Percentiles rank a stretch among this genome's conserved stretches.
These are phyloP conservation scores for Maudiozyma serrabonitensis DNA, from an alignment of 805 yeast genomes.

Conservation along the genomic window DNA sequence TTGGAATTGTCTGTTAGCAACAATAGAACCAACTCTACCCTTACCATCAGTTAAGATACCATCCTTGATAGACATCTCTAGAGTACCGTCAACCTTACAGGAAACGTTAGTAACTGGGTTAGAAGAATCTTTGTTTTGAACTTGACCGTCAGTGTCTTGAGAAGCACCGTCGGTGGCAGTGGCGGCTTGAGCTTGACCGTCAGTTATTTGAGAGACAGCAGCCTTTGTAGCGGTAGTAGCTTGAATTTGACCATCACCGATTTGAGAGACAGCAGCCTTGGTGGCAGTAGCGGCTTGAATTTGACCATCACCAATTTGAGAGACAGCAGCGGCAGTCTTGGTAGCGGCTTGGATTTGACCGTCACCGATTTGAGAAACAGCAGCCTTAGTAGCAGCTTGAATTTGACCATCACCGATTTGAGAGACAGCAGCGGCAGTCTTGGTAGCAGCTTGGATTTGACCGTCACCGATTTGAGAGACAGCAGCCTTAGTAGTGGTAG, in stretches of 20 bases:
- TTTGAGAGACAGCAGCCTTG: slow-evolving; percentile 26
- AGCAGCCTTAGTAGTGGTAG: slow-evolving; percentile 26
- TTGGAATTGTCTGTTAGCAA: slow-evolving; percentile 78
- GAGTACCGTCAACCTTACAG: slow-evolving; percentile 41
- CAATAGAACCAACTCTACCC: slow-evolving; percentile 72
- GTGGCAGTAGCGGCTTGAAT: slow-evolving; percentile 23
- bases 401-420: slow-evolving; percentile 50
- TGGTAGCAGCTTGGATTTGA: slow-evolving; percentile 37
- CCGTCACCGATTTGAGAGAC: slow-evolving; percentile 45
- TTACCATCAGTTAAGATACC: slow-evolving; percentile 46
- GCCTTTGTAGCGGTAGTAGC: slow-evolving; percentile 25
- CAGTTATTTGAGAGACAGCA: slow-evolving; percentile 13
- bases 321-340: slow-evolving; percentile 33
- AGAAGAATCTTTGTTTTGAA: slow-evolving; percentile 5
- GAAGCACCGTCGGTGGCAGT: slow-evolving; percentile 28
- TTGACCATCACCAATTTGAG: slow-evolving; percentile 5
- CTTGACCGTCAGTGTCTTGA: slow-evolving; percentile 15
- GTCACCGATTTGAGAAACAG: slow-evolving; percentile 34
- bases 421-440: slow-evolving; percentile 25
- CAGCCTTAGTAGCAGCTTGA: slow-evolving; percentile 18
- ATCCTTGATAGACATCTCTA: slow-evolving; percentile 45
- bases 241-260: slow-evolving; percentile 9
- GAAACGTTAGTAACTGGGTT: slow-evolving; percentile 33
- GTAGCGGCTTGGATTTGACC: slow-evolving; percentile 36
- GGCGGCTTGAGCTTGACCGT: slow-evolving; percentile 30